Percentiles rank a stretch among this genome's conserved stretches.
Evolutionary conservation across 176 grass and related monocot genomes (phyloP).

Genomic region (Puya raimondii): DNA sequence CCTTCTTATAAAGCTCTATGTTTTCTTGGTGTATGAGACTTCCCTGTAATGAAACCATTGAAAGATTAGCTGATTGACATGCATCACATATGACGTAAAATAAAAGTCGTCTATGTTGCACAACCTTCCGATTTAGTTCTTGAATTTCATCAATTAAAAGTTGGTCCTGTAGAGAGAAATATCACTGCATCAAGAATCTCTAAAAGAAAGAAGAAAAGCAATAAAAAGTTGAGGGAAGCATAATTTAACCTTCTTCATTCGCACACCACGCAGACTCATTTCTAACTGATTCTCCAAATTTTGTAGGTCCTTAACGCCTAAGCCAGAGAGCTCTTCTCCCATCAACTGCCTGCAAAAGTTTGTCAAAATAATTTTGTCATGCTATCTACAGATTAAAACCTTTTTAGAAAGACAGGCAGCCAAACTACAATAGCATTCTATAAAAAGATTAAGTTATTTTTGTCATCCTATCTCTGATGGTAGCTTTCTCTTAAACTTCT

Average conservation of each 20-base stretch:
- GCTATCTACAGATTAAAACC: neutral
- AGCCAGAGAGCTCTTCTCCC: constrained; percentile 65
- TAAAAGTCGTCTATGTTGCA: neutral
- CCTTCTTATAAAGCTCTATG: constrained; percentile 58
- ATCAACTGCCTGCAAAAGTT: constrained; percentile 48
- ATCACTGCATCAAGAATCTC: constrained; percentile 3
- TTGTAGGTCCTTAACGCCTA: constrained; percentile 58
- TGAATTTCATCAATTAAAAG: constrained; percentile 63
- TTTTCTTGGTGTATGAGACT: constrained; percentile 66
- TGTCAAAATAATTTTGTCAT: neutral
- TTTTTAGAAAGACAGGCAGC: too few species aligned
- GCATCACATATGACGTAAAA: neutral
- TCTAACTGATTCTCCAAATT: constrained; percentile 63
- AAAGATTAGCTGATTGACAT: constrained; percentile 21
- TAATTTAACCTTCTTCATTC: constrained; percentile 49
- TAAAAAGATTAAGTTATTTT: neutral
- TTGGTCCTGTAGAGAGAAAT: constrained; percentile 47
- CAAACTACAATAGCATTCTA: too few species aligned
- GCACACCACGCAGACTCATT: constrained; percentile 41
- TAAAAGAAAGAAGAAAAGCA: constrained; percentile 9
- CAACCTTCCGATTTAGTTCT: constrained; percentile 62
- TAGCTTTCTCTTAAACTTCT: neutral
- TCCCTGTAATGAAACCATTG: constrained; percentile 42
- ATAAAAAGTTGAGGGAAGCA: constrained; percentile 2
- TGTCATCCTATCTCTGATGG: neutral